Evolutionary conservation across 2,329 filamentous ascomycete genomes (phyloP), one percentile per base, ranked within the genome.

Genomic region (Aspergillus sp.): DNA sequence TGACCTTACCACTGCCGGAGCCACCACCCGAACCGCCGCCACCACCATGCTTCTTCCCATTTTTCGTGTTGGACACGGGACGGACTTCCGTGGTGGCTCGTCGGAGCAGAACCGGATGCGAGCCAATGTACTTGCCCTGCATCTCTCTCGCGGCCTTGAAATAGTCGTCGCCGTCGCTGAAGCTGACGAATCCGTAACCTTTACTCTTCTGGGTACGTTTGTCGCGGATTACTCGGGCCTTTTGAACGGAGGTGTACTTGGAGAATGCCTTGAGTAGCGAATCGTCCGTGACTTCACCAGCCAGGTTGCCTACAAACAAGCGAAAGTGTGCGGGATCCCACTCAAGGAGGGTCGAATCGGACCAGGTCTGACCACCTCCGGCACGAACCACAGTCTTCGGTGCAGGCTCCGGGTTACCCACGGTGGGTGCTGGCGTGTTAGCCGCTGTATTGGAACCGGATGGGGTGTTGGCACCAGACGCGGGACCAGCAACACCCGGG

Each of bases 81-180:
- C 91, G 92, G 76, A 99, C 92, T 76, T 98, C 93, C 5, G 94
- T 96, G 67, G 89, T 96, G 66, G 91, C 92, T 75, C 95, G 91
- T 76, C 90, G 88, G 67, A 98, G 85, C 25, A 91, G 82, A 27
- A 97, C 91, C 0, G 95, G 95, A 76, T 98, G 95, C 75, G 92
- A 97, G 70, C 96, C 94, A 73, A 99, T 98, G 78, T 99, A 99
- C 80, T 99, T 98, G 69, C 93, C 93, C 71, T 97, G 91, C 95
- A 98, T 98, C 80, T 98, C 94, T 79, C 95, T 92, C 70, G 92
- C 94, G 1, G 95, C 94, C 70, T 91, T 87, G 82, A 99, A 98
- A 75, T 96, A 98, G 72, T 97, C 93, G 75, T 99, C 95, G 30
- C 92, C 91, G 73, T 97, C 91, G 70, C 88, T 90, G 79, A 99